Percentiles rank a stretch among this genome's conserved stretches.
Evolutionary conservation across 495 filamentous ascomycete species (phyloP).

Genomic region (Podospora tetraspora): DNA sequence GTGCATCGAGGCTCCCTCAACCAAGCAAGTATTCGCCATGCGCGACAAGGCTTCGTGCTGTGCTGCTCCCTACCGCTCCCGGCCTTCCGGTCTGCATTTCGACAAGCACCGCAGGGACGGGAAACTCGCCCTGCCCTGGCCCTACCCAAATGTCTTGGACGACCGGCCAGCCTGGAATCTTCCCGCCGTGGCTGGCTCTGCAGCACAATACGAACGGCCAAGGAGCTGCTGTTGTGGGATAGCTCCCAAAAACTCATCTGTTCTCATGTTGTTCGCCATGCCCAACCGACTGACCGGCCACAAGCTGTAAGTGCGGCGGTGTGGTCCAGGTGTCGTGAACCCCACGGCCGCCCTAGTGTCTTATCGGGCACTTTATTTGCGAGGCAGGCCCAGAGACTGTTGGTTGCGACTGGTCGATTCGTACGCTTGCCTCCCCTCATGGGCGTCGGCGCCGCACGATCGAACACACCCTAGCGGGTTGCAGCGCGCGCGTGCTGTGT

Average conservation of each 20-base stretch:
- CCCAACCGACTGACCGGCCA: background rate
- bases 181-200: background rate
- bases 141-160: background rate
- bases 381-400: background rate
- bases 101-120: constrained; percentile 2
- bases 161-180: background rate
- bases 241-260: background rate
- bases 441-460: background rate
- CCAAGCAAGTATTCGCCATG: background rate
- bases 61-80: constrained; percentile 19
- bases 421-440: background rate
- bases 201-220: constrained; percentile 17
- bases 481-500: background rate
- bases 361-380: background rate
- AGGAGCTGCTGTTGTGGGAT: constrained; percentile 11
- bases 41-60: constrained; percentile 1
- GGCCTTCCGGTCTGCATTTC: constrained; percentile 25
- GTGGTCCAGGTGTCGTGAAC: background rate
- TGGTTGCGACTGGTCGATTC: background rate
- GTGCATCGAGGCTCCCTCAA: constrained; percentile 1
- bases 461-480: background rate
- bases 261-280: background rate
- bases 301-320: constrained; percentile 2
- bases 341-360: background rate
- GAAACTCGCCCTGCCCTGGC: background rate